Base-by-base conservation (phyloP, 257 asterid species). In the Capsicum chinense region DNA sequence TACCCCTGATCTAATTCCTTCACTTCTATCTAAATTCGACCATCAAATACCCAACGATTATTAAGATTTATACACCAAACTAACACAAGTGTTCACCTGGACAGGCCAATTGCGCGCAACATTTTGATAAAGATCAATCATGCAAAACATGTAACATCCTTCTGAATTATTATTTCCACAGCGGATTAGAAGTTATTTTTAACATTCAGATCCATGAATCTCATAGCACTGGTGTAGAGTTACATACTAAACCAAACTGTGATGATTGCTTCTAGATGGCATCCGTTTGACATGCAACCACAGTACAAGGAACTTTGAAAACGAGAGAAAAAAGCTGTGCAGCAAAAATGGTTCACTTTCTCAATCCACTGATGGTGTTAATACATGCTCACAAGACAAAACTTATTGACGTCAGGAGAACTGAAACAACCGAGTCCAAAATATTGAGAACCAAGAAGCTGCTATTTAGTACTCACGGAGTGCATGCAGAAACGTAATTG, bases 331-430 rank as follows among this genome's bases (percentile, higher is more conserved):
- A 76, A 54, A 14, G 16, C 0, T 54, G 81, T 17, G 62, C 81
- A 78, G 9, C 64, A 50, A 74, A 74, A 21, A 21, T 1, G 37
- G 80, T 15, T 50, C 8, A 50, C 44, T 19, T 74, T 50, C 12
- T 50, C 80, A 74, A 74, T 74, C 60, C 80, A 74, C 57, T 50
- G 19, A 74, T 74, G 80, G 13, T 74, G 44, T 7, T 74, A 19
- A 73, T 48, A 73, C 60, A 73, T 73, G 44, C 44, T 74, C 80
- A 50, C 19, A 50, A 7, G 44, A 48, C 19, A 50, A 13, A 74
- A 15, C 44, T n/a, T 50, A 74, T 48, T 48, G 74, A 11, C 44
- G 60, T 21, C 7, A 14, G 60, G 44, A 52, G 21, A 19, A 74
- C 60, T 21, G 39, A 21, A 50, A 50, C 60, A 50, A 12, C 4